Base-by-base conservation (phyloP, 2,329 filamentous ascomycete species). In the Fonsecaea pedrosoi region DNA sequence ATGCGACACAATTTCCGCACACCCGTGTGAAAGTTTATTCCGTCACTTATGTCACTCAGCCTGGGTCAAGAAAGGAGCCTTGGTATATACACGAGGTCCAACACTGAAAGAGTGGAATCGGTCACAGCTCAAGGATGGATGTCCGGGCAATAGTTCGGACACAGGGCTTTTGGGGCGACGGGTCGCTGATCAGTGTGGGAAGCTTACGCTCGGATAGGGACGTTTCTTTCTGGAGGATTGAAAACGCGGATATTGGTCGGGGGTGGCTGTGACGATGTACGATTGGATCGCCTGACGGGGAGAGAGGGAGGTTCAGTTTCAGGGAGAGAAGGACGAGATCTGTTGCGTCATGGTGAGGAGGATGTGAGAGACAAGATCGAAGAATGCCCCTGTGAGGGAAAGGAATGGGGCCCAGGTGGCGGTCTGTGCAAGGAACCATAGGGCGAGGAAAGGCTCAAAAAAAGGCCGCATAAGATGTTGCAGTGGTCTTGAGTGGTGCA, bases 131-230 rank as follows among this genome's bases (percentile, higher is more conserved):
- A 50, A 40, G 54, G 61, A 38, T 54, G 25, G 48, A 53, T 61
- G 5, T 42, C 50, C 65, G 65, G 65, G 65, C 60, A 67, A 67
- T 64, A 15, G 60, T 64, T 67, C 50, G 65, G 65, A 57, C 35
- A 21, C 50, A 57, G 50, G 59, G 59, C 59, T 34, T 54, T 54
- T 48, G 12, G 56, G 63, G 25, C 38, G 40, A n/a, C 40, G 40
- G 40, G 3, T 3, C 15, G 40, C 57, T 42, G 53, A 30, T 50
- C 30, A 40, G 61, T 32, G 37, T 21, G 13, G 50, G 21, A 34
- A 56, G 60, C 60, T 62, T 45, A 62, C 60, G 50, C 55, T 55
- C 57, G 35, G 45, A 35, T 35, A 45, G 8, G 38, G 61, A 30
- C 18, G 54, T 58, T 45, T 34, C 38, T 25, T 56, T 54, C 48